Base-by-base conservation (phyloP, 2,329 filamentous ascomycete genomes). In the Leptographium lundbergii region DNA sequence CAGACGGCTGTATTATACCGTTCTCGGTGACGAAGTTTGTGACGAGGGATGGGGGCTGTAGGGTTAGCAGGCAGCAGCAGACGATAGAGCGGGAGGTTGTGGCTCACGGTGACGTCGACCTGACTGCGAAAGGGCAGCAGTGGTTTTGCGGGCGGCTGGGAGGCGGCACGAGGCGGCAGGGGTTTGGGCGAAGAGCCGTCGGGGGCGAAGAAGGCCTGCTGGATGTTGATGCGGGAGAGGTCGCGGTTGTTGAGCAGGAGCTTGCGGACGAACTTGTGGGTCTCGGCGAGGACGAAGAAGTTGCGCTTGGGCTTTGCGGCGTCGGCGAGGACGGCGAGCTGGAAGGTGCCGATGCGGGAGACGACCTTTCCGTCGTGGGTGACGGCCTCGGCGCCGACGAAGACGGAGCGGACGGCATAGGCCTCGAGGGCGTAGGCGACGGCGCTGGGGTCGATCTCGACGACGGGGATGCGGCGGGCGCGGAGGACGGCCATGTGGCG, bases 321-420 rank as follows among this genome's bases (percentile, higher is more conserved):
- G 66, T 86, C 85, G 6, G 91, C 91, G 57, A 96, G 75, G 65
- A 90, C 76, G 2, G 89, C 91, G 65, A 97, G 86, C 74, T 96
- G 91, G 66, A 89, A 92, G 2, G 81, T 85, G 57, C 92, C 92
- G 73, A 97, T 81, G 55, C 91, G 79, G 27, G 88, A 92, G 65
- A 99, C 89, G 65, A 97, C 87, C 45, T 92, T 92, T 56, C 94
- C 94, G 69, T 96, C 95, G 68, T 95, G 89, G 24, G 95, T 89
- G 19, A 97, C 90, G 48, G 91, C 91, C 71, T 97, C 92, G 74
- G 83, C 81, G 54, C 85, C 85, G 11, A 86, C 80, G 56, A 88
- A 76, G 9, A 86, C 78, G 66, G 82, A 74, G 68, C 90, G 83
- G 17, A 94, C 86, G 69, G 83, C 84, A 19, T 81, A 79, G 63